phyloP scores from a whole-genome alignment of 2,329 filamentous ascomycete species.

The Teratosphaeria viscida region DNA sequence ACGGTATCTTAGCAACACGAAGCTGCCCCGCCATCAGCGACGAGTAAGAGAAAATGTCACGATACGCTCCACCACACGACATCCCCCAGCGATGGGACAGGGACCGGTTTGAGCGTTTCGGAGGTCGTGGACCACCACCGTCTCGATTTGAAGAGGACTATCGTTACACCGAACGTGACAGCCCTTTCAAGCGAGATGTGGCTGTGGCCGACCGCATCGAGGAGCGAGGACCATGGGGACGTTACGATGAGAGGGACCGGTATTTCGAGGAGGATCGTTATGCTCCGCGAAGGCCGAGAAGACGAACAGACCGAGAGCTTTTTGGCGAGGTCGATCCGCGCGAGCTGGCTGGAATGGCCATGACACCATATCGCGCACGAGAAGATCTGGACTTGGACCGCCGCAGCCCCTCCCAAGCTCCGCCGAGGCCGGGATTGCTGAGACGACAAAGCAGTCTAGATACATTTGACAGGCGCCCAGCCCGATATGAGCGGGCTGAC shows the following conservation, averaged over 20 bases:
- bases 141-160: constrained; percentile 33
- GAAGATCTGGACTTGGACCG: constrained; percentile 40
- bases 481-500: constrained; percentile 50
- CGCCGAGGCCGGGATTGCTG: constrained; percentile 56
- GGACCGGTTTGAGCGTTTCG: constrained; percentile 40
- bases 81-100: constrained; percentile 41
- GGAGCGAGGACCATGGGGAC: constrained; percentile 21
- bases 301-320: constrained; percentile 33
- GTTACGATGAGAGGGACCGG: constrained; percentile 45
- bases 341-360: constrained; percentile 40
- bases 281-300: constrained; percentile 15
- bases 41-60: not conserved
- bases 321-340: constrained; percentile 38
- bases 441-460: constrained; percentile 82
- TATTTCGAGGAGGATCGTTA: constrained; percentile 43
- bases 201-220: constrained; percentile 32
- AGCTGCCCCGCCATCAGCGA: not conserved
- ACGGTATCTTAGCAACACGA: not conserved
- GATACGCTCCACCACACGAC: constrained; percentile 16
- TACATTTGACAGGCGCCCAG: constrained; percentile 71
- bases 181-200: constrained; percentile 31
- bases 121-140: constrained; percentile 18
- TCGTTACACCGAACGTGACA: constrained; percentile 28
- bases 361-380: constrained; percentile 42
- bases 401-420: constrained; percentile 24